Percentiles rank a stretch among this genome's conserved stretches.
Evolutionary conservation across 1,139 yeast species (phyloP).

Genomic region (Saccharomyces uvarum): DNA sequence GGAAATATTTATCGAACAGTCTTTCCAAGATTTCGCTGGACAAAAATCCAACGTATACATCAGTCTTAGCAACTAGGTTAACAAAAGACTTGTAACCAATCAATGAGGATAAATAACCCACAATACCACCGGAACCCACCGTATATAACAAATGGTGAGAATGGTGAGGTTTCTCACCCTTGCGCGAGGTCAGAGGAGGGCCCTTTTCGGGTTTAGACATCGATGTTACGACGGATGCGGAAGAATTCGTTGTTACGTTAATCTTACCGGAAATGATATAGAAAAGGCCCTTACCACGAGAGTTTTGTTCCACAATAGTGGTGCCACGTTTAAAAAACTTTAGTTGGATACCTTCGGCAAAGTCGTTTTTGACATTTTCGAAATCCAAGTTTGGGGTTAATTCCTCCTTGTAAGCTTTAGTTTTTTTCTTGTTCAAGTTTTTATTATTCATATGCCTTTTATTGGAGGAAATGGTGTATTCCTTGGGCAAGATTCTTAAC

Average conservation of each 20-base stretch:
- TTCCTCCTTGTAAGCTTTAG: conserved; percentile 19
- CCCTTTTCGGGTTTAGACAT: conserved; percentile 12
- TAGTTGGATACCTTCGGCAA: conserved; percentile 56
- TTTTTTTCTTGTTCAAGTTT: conserved; percentile 8
- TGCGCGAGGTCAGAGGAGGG: not conserved
- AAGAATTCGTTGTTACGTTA: conserved; percentile 43
- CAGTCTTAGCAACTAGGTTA: conserved; percentile 51
- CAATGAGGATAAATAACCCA: conserved; percentile 78
- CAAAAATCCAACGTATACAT: conserved; percentile 64
- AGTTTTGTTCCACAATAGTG: conserved; percentile 54
- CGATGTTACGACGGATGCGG: conserved; percentile 6
- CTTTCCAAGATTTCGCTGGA: conserved; percentile 56
- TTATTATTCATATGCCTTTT: conserved; percentile 7
- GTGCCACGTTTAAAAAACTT: conserved; percentile 48
- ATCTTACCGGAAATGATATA: conserved; percentile 73
- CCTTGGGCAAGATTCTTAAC: conserved; percentile 26
- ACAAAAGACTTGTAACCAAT: conserved; percentile 77
- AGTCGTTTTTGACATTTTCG: conserved; percentile 52
- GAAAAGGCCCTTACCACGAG: conserved; percentile 63
- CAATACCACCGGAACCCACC: conserved; percentile 71
- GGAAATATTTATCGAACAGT: conserved; percentile 67
- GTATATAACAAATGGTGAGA: conserved; percentile 45
- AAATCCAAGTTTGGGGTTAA: conserved; percentile 33
- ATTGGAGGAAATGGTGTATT: conserved; percentile 18
- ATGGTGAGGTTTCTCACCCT: conserved; percentile 10